These are phyloP conservation scores for Colletotrichum gigasporum DNA, from an alignment of 2,329 filamentous ascomycete genomes.

Conservation along the genomic window DNA sequence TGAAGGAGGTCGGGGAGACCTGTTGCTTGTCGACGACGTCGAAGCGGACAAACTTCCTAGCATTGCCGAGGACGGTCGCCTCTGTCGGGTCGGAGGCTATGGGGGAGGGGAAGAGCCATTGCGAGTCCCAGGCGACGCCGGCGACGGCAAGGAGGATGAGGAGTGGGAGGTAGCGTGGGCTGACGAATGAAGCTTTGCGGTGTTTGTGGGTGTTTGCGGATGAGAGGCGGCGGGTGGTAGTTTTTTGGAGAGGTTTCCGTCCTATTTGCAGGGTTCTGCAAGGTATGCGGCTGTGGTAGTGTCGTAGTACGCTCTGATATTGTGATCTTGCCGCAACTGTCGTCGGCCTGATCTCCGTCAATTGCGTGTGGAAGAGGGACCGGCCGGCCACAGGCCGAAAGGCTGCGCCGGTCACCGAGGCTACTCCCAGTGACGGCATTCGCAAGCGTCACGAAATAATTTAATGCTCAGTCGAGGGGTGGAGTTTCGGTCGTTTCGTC, in stretches of 20 bases:
- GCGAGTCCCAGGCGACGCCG: constrained; percentile 24
- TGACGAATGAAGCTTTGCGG: constrained; percentile 3
- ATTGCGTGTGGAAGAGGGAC: background rate
- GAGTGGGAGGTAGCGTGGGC: constrained; percentile 18
- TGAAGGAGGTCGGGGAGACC: constrained; percentile 73
- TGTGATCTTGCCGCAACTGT: background rate
- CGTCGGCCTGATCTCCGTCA: too few species aligned
- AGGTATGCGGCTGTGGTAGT: background rate
- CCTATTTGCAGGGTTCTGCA: too few species aligned
- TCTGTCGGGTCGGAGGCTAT: constrained; percentile 1
- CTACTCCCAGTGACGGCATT: background rate
- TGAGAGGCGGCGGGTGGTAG: background rate
- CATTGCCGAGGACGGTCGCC: constrained; percentile 58
- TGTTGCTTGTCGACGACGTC: constrained; percentile 68
- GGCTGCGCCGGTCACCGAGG: background rate
- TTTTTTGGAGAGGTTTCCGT: background rate
- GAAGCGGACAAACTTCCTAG: constrained; percentile 70
- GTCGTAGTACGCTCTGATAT: background rate
- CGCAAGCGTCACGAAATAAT: background rate
- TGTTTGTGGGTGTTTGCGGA: background rate
- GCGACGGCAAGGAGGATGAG: constrained; percentile 17
- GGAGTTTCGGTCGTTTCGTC: background rate
- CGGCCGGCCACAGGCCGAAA: background rate
- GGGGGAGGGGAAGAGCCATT: constrained; percentile 27
- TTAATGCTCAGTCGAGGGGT: background rate